Evolutionary conservation across 768 basidiomycete genomes (phyloP).

Genomic region (Russula sp.): DNA sequence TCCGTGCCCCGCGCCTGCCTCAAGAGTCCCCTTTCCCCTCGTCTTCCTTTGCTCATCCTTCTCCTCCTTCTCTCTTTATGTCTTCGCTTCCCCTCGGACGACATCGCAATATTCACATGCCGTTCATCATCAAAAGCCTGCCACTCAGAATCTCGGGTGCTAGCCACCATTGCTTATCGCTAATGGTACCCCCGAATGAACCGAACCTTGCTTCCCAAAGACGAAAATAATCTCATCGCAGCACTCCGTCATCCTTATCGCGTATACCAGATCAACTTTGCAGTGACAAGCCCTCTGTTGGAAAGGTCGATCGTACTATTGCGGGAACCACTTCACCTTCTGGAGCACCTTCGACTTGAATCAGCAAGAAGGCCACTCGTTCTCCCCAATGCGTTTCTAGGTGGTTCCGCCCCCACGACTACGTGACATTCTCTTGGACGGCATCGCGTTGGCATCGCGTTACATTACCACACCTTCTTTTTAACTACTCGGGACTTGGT

Average conservation of each 20-base stretch:
- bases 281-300: neutral
- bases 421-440: neutral
- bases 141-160: neutral
- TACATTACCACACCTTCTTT: constrained; percentile 1
- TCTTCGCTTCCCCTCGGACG: too few relatives aligned
- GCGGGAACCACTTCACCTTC: neutral
- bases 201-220: neutral
- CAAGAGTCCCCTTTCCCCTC: too few relatives aligned
- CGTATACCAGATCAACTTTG: constrained; percentile 1
- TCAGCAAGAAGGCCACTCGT: neutral
- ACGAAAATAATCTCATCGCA: neutral
- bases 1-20: too few relatives aligned
- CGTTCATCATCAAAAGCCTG: neutral
- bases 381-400: neutral
- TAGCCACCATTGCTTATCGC: constrained; percentile 6
- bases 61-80: too few relatives aligned
- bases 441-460: neutral
- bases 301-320: neutral
- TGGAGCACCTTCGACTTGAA: neutral
- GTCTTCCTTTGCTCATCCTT: too few relatives aligned
- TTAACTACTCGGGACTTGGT: neutral
- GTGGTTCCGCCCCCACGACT: neutral
- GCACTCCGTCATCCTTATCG: neutral
- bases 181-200: neutral
- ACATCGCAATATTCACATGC: too few relatives aligned